Conservation (phyloP, 1,284 basidiomycete genomes). For the Malassezia furfur region DNA sequence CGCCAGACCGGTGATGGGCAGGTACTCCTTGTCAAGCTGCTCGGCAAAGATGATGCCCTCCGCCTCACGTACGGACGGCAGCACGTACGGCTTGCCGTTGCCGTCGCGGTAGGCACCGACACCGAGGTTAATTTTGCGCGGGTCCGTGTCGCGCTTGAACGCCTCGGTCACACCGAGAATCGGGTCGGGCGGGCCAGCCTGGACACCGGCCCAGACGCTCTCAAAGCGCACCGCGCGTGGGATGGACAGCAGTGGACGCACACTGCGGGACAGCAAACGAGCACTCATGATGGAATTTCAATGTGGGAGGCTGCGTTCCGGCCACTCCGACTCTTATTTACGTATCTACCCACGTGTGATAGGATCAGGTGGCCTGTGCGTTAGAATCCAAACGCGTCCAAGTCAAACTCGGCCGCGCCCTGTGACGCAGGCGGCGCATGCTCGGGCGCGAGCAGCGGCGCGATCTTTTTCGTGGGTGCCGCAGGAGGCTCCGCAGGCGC, state of each 20-base stretch:
- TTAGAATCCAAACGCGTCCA: slow-evolving; percentile 17
- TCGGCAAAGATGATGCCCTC: slow-evolving; percentile 63
- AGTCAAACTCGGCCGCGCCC: slow-evolving; percentile 16
- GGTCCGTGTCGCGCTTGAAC: slow-evolving; percentile 64
- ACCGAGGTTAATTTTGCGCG: slow-evolving; percentile 82
- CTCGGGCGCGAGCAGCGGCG: slow-evolving; percentile 6
- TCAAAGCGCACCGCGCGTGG: slow-evolving; percentile 44
- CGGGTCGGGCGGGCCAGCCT: slow-evolving; percentile 80
- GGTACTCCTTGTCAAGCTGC: slow-evolving; percentile 89
- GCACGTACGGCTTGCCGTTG: slow-evolving; percentile 50
- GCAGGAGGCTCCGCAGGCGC: not conserved
- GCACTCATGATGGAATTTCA: not conserved
- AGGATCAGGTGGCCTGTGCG: not conserved
- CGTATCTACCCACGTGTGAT: not conserved
- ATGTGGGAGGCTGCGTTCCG: not conserved
- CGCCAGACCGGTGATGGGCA: slow-evolving; percentile 84
- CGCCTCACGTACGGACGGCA: slow-evolving; percentile 64
- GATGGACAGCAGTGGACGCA: not conserved
- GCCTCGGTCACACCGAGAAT: slow-evolving; percentile 93
- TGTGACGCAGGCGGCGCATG: slow-evolving; percentile 10
- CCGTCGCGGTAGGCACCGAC: slow-evolving; percentile 51
- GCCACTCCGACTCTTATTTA: not conserved
- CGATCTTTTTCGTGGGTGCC: slow-evolving; percentile 3
- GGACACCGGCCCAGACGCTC: slow-evolving; percentile 73
- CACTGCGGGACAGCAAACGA: not conserved